Evolutionary conservation across 306 rosid genomes (phyloP).

Genomic region (Herpetospermum pedunculosum): DNA sequence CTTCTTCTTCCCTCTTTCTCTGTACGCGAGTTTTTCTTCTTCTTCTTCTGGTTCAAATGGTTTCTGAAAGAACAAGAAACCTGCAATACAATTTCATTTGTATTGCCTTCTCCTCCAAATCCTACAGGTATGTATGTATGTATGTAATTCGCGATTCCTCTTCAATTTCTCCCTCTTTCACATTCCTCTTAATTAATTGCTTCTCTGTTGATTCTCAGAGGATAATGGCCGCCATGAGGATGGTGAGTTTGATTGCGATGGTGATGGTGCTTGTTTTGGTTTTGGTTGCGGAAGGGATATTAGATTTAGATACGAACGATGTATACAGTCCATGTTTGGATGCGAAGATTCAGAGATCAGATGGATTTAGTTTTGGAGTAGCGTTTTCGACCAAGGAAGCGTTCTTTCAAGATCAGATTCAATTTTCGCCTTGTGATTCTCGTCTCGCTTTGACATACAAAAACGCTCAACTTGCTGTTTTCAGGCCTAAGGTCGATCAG

Average conservation of each 20-base stretch:
- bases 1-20: too few species aligned
- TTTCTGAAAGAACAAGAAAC: not conserved
- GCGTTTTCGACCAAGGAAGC: constrained; percentile 46
- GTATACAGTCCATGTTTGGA: constrained; percentile 71
- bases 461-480: constrained; percentile 40
- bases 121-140: not conserved
- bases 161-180: not conserved
- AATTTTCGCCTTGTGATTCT: constrained; percentile 78
- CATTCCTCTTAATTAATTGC: too few species aligned
- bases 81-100: not conserved
- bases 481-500: constrained; percentile 72
- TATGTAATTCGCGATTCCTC: too few species aligned
- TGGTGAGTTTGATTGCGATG: too few species aligned
- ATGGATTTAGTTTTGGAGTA: constrained; percentile 71
- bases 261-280: not conserved
- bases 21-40: not conserved
- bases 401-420: constrained; percentile 38
- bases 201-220: not conserved
- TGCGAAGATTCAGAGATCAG: constrained; percentile 49
- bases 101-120: not conserved
- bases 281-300: constrained; percentile 23
- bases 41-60: not conserved
- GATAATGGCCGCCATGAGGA: too few species aligned
- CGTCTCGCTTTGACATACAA: constrained; percentile 33
- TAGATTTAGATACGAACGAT: constrained; percentile 51